Evolutionary conservation across 164 flowering plant species (phyloP).

Genomic region (Umbellularia californica): DNA sequence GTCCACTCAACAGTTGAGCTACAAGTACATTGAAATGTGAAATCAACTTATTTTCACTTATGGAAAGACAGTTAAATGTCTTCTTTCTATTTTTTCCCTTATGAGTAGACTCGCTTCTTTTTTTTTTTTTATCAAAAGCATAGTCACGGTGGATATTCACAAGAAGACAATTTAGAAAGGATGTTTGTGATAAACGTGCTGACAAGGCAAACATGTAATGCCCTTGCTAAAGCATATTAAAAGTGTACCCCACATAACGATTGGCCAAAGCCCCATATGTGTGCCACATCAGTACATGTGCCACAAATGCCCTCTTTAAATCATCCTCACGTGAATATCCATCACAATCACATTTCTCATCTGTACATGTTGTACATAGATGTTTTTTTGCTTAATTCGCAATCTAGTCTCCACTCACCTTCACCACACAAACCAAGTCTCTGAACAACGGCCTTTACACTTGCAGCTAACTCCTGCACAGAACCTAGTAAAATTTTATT

Average conservation of each 20-base stretch:
- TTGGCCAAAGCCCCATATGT: neutral
- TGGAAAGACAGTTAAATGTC: too few relatives aligned
- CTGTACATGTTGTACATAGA: neutral
- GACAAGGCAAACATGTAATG: too few relatives aligned
- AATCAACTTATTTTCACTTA: too few relatives aligned
- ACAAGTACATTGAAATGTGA: too few relatives aligned
- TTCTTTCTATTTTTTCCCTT: too few relatives aligned
- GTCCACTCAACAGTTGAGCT: too few relatives aligned
- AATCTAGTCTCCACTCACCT: constrained; percentile 38
- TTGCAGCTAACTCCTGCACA: constrained; percentile 71
- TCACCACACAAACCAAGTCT: constrained; percentile 73
- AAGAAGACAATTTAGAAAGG: too few relatives aligned
- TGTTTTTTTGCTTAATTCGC: neutral
- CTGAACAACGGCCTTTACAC: constrained; percentile 87
- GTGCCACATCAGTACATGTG: neutral
- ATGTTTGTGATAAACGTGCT: too few relatives aligned
- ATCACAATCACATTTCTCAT: neutral
- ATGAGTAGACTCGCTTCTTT: too few relatives aligned
- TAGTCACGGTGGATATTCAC: too few relatives aligned
- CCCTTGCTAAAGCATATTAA: neutral
- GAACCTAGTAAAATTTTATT: constrained; percentile 57
- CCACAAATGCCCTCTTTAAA: neutral
- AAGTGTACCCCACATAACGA: neutral
- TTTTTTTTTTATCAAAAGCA: too few relatives aligned
- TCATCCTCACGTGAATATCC: neutral